Conservation (phyloP, 208 protist genomes). For the Crithidia expoeki region DNA sequence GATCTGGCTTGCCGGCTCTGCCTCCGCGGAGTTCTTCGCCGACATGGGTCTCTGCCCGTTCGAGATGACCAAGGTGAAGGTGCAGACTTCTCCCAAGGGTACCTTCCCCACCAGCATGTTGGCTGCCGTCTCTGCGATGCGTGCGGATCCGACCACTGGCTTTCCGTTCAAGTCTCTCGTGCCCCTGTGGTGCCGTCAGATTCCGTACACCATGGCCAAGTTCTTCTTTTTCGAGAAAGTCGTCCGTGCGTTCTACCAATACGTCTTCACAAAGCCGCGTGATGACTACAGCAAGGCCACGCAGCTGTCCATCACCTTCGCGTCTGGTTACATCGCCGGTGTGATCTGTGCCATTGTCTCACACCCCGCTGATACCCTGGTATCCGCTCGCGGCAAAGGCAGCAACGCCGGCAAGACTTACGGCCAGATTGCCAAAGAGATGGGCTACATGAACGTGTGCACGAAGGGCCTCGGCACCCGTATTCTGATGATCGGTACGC, state of each 20-base stretch:
- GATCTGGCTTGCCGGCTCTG: conserved; percentile 92
- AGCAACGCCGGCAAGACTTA: conserved; percentile 77
- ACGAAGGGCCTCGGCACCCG: conserved; percentile 92
- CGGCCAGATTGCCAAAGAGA: conserved; percentile 86
- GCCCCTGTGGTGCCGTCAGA: conserved; percentile 94
- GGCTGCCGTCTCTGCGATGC: conserved; percentile 75
- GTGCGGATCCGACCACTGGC: conserved; percentile 64
- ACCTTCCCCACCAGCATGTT: conserved; percentile 81
- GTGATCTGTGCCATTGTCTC: conserved; percentile 96
- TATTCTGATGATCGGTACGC: conserved; percentile 97
- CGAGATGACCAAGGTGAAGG: conserved; percentile 94
- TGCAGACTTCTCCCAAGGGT: conserved; percentile 88
- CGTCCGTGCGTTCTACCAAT: conserved; percentile 86
- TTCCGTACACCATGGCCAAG: conserved; percentile 97
- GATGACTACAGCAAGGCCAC: conserved; percentile 84
- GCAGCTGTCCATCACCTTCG: conserved; percentile 92
- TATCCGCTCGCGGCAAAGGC: conserved; percentile 92
- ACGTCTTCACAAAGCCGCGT: conserved; percentile 88
- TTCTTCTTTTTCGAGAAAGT: conserved; percentile 93
- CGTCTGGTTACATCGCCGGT: conserved; percentile 94
- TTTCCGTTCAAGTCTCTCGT: conserved; percentile 92
- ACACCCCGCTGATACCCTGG: conserved; percentile 95
- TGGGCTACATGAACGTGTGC: conserved; percentile 85
- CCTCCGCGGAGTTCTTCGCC: conserved; percentile 97
- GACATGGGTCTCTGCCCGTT: conserved; percentile 96